Conservation (phyloP, 2,329 filamentous ascomycete species). For the Rutstroemia sp. region DNA sequence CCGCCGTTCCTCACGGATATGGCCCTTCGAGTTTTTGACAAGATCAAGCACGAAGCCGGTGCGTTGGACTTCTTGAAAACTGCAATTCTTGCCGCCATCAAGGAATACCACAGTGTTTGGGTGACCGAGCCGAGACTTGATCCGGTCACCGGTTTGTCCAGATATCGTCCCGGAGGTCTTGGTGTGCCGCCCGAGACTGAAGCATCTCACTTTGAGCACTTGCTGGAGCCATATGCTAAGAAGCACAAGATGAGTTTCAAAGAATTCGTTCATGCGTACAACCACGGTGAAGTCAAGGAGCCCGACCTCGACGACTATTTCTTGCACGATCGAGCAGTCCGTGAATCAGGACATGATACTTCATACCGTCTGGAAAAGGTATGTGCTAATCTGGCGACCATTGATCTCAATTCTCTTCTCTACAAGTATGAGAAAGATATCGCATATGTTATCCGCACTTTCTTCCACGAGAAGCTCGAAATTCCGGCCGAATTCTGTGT, state of each 20-base stretch:
- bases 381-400: slow-evolving; percentile 82
- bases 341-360: slow-evolving; percentile 95
- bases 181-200: slow-evolving; percentile 51
- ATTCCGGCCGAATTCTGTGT: slow-evolving; percentile 78
- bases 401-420: slow-evolving; percentile 87
- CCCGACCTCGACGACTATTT: slow-evolving; percentile 94
- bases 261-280: slow-evolving; percentile 86
- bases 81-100: slow-evolving; percentile 85
- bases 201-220: slow-evolving; percentile 45
- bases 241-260: slow-evolving; percentile 73
- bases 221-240: slow-evolving; percentile 27
- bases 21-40: slow-evolving; percentile 87
- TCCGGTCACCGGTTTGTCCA: slow-evolving; percentile 40
- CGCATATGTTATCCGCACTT: slow-evolving; percentile 71
- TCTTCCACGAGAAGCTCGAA: slow-evolving; percentile 76
- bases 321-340: slow-evolving; percentile 87
- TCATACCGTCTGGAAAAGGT: slow-evolving; percentile 86
- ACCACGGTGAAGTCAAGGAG: slow-evolving; percentile 66
- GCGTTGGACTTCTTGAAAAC: slow-evolving; percentile 73
- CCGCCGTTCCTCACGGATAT: slow-evolving; percentile 97
- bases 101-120: slow-evolving; percentile 44
- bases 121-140: slow-evolving; percentile 38
- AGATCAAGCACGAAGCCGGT: slow-evolving; percentile 64
- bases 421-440: slow-evolving; percentile 99
- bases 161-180: slow-evolving; percentile 44